These are phyloP conservation scores for Aspergillus sparsus DNA, from an alignment of 495 filamentous ascomycete species.

Conservation along the genomic window DNA sequence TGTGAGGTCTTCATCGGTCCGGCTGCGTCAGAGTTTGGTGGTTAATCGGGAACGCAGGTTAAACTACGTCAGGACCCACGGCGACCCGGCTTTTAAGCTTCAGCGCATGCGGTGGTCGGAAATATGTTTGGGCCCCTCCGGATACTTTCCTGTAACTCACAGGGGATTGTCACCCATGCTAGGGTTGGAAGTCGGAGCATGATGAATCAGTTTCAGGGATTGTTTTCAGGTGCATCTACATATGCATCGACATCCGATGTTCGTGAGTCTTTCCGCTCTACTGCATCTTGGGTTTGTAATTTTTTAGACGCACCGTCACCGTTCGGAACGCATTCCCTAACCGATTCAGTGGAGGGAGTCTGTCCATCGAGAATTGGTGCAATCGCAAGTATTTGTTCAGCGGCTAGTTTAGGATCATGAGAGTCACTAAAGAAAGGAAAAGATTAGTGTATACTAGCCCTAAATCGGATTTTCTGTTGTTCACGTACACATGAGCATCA, in stretches of 20 bases:
- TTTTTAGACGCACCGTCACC: constrained; percentile 13
- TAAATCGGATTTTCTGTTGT: neutral
- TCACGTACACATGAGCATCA: constrained; percentile 76
- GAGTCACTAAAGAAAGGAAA: constrained; percentile 54
- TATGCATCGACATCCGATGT: constrained; percentile 56
- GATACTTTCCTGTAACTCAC: constrained; percentile 5
- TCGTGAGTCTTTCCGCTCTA: constrained; percentile 51
- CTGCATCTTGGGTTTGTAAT: constrained; percentile 21
- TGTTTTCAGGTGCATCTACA: constrained; percentile 55
- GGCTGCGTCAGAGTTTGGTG: neutral
- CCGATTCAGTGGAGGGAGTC: constrained; percentile 35
- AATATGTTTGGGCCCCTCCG: constrained; percentile 1
- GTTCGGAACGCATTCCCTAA: constrained; percentile 21
- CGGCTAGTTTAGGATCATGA: constrained; percentile 68
- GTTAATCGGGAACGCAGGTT: neutral
- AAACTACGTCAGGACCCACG: constrained; percentile 12
- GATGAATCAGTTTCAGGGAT: constrained; percentile 9
- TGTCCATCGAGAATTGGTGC: constrained; percentile 84
- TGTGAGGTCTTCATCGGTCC: neutral
- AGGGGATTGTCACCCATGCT: constrained; percentile 3
- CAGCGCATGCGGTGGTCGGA: neutral
- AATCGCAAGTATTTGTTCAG: constrained; percentile 82
- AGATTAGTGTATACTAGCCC: constrained; percentile 3
- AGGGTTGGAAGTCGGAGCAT: neutral
- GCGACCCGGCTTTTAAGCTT: neutral